These are phyloP conservation scores for Kwoniella europaea DNA, from an alignment of 768 basidiomycete genomes.

Conservation along the genomic window DNA sequence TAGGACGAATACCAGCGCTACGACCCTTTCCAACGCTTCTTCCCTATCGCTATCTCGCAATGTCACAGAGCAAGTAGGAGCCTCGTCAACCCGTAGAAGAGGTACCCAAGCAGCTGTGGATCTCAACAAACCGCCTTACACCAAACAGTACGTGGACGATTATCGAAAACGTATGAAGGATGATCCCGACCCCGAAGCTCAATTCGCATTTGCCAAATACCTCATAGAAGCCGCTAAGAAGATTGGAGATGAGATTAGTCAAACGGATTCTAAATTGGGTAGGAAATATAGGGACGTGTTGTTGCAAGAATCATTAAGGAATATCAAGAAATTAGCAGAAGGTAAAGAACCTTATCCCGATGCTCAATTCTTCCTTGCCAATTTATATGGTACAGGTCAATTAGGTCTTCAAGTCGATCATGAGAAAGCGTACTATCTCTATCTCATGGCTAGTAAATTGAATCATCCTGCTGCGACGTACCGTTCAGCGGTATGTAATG, in stretches of 20 bases:
- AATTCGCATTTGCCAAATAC: conserved; percentile 97
- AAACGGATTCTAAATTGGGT: conserved; percentile 66
- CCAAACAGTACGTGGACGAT: conserved; percentile 95
- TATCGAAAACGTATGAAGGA: conserved; percentile 96
- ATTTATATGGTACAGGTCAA: conserved; percentile 92
- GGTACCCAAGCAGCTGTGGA: conserved; percentile 56
- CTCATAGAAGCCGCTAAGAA: conserved; percentile 93
- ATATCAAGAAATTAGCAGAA: conserved; percentile 87
- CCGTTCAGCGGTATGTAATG: conserved; percentile 97
- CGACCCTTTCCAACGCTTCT: conserved; percentile 48
- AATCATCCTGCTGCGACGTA: conserved; percentile 94
- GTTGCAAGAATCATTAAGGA: conserved; percentile 85
- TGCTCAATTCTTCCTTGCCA: conserved; percentile 97
- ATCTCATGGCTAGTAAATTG: conserved; percentile 95
- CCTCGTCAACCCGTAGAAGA: conserved; percentile 52
- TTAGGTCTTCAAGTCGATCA: conserved; percentile 97
- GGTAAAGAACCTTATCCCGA: conserved; percentile 80
- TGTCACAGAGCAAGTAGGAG: conserved; percentile 55
- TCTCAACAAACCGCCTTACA: conserved; percentile 68
- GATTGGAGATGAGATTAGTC: conserved; percentile 65
- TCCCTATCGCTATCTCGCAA: conserved; percentile 50
- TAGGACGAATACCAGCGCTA: conserved; percentile 49
- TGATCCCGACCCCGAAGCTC: conserved; percentile 97
- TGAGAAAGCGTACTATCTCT: conserved; percentile 95
- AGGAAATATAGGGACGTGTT: conserved; percentile 89